phyloP scores from a whole-genome alignment of 257 asterid species.

The Przewalskia tangutica region DNA sequence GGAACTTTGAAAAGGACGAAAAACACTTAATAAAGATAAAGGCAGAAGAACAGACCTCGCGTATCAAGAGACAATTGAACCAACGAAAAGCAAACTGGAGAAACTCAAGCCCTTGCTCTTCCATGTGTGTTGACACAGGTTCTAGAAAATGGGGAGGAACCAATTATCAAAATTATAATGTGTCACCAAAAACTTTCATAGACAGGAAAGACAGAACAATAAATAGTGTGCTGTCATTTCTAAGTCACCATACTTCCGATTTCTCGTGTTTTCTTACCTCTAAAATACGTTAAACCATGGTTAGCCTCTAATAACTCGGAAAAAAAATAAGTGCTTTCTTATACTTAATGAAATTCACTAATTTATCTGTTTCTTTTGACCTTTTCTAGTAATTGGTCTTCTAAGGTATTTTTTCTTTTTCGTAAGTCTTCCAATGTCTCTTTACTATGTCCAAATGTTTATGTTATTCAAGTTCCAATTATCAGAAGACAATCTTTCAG shows the following conservation, averaged over 20 bases:
- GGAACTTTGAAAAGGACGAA: background rate
- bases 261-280: background rate
- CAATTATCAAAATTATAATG: background rate
- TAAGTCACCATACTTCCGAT: background rate
- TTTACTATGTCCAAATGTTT: background rate
- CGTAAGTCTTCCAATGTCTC: background rate
- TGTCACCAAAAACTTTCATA: background rate
- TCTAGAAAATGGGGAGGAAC: constrained; percentile 26
- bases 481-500: background rate
- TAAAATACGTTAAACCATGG: background rate
- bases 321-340: background rate
- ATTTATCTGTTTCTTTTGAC: background rate
- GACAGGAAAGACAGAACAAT: background rate
- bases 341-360: background rate
- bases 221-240: background rate
- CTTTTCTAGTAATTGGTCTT: background rate
- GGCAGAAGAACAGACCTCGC: constrained; percentile 52
- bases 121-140: constrained; percentile 78
- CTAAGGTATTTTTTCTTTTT: background rate
- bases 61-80: constrained; percentile 95
- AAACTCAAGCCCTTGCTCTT: constrained; percentile 96
- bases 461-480: background rate
- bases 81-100: constrained; percentile 99
- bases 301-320: background rate
- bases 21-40: background rate